Conservation (phyloP, 768 basidiomycete species). For the Mycena rosella region DNA sequence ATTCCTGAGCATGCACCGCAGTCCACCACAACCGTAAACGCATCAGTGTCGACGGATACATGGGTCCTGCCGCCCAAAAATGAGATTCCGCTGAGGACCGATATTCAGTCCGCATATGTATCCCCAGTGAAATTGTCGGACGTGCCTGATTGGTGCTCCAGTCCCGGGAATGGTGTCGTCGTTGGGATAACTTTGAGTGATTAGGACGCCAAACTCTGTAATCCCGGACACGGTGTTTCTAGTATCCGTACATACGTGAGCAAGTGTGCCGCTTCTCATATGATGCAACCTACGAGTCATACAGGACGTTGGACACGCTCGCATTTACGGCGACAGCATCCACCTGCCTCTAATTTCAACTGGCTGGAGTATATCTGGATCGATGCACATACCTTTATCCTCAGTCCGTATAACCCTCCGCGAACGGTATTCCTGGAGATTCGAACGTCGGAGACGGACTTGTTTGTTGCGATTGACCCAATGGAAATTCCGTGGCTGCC, state of each 20-base stretch:
- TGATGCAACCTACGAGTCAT: too few relatives aligned
- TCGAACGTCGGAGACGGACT: slow-evolving; percentile 50
- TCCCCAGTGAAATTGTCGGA: slow-evolving; percentile 32
- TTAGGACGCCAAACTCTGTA: too few relatives aligned
- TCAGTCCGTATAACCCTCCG: slow-evolving; percentile 38
- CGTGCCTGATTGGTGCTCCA: too few relatives aligned
- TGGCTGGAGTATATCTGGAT: too few relatives aligned
- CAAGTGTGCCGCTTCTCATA: too few relatives aligned
- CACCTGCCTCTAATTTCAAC: too few relatives aligned
- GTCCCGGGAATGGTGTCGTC: too few relatives aligned
- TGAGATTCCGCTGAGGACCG: slow-evolving; percentile 44
- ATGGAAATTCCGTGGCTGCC: slow-evolving; percentile 66
- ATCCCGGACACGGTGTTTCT: too few relatives aligned
- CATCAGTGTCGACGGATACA: slow-evolving; percentile 48
- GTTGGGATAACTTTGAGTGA: too few relatives aligned
- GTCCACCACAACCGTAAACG: slow-evolving; percentile 51
- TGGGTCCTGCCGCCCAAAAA: slow-evolving; percentile 50
- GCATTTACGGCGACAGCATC: too few relatives aligned
- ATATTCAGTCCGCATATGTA: slow-evolving; percentile 38
- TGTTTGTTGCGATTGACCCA: slow-evolving; percentile 55
- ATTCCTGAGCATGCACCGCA: slow-evolving; percentile 56
- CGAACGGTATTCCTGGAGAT: slow-evolving; percentile 56
- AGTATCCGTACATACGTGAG: too few relatives aligned
- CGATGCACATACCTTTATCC: slow-evolving; percentile 31
- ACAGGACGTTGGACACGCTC: too few relatives aligned